Evolutionary conservation across 805 yeast genomes (phyloP), one percentile per base, ranked within the genome.

Genomic region (Candida tibetensis): DNA sequence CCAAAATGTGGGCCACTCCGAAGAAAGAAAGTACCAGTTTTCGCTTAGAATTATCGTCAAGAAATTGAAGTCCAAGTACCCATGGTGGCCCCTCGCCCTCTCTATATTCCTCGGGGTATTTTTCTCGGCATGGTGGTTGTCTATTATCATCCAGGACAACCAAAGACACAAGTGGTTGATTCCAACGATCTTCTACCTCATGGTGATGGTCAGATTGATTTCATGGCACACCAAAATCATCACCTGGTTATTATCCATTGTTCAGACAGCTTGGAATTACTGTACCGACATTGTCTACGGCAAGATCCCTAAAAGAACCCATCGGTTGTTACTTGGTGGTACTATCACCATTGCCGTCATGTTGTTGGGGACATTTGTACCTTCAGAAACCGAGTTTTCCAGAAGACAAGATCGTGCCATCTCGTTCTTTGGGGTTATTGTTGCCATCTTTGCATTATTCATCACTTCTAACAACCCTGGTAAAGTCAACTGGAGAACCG

Each of bases 401-500:
- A 53, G 45, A 38, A 62, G 77, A 44, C 45, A 58, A 17, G 83
- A 79, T 46, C 68, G 84, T 40, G 81, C 77, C 3, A 62, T 78
- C 32, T 76, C 84, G 4, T 75, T 79, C 48, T 67, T 76, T 35
- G 85, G 85, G 0, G 57, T 71, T 36, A 50, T 72, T 23, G 74
- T 78, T 19, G 67, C 80, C 14, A 47, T 77, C 28, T 47, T 56
- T 22, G 62, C 62, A 0, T 64, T 79, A 37, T 77, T 55, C 41
- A 35, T 59, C 28, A 67, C 81, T 25, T 74, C 81, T 9, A 62
- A 61, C 26, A 64, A 74, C 53, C 61, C 77, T 47, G 37, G 52
- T 17, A 63, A 58, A 36, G 65, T 79, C 47, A 64, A 69, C 39
- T 79, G 83, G 82, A 70, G 74, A 46, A 75, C 82, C 3, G 82